A percentile compares a stretch with the other conserved stretches of the same genome.
These are phyloP conservation scores for Clarireedia homoeocarpa DNA, from an alignment of 2,329 filamentous ascomycete genomes.

Conservation along the genomic window DNA sequence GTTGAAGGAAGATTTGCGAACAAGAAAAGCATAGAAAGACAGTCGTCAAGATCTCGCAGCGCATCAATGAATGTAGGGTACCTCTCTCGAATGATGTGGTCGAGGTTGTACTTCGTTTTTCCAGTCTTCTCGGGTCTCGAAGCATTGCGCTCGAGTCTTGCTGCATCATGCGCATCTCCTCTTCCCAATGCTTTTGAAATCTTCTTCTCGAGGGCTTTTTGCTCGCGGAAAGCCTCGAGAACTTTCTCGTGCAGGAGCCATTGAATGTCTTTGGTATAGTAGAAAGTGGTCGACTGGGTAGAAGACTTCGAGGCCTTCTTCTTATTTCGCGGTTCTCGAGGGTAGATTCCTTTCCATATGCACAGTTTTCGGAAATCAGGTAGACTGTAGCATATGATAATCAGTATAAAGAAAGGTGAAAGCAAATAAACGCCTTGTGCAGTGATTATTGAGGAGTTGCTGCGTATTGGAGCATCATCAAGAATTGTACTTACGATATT, in stretches of 20 bases:
- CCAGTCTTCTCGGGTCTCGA: slow-evolving; percentile 82
- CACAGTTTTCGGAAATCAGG: slow-evolving; percentile 96
- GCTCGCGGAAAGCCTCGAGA: slow-evolving; percentile 89
- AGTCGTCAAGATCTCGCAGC: slow-evolving; percentile 90
- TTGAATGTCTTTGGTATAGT: slow-evolving; percentile 90
- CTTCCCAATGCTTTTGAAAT: slow-evolving; percentile 86
- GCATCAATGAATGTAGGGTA: slow-evolving; percentile 97
- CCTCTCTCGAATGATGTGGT: slow-evolving; percentile 95
- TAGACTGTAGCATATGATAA: slow-evolving; percentile 47
- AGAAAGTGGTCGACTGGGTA: slow-evolving; percentile 86
- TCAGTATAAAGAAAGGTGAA: background rate
- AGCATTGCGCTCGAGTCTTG: slow-evolving; percentile 79
- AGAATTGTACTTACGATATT: slow-evolving; percentile 38
- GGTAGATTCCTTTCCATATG: slow-evolving; percentile 99
- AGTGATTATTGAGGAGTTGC: background rate
- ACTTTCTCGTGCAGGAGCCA: slow-evolving; percentile 96
- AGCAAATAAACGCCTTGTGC: background rate
- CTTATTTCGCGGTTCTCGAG: slow-evolving; percentile 90
- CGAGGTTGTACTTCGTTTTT: slow-evolving; percentile 81
- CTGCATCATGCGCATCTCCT: slow-evolving; percentile 83
- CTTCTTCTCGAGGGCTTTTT: slow-evolving; percentile 96
- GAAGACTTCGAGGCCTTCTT: slow-evolving; percentile 93
- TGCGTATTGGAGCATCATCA: background rate
- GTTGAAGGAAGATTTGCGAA: slow-evolving; percentile 95
- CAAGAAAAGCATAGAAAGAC: slow-evolving; percentile 90